Base-by-base conservation (phyloP, 345 rosid genomes). In the Aquilaria yunnanensis region DNA sequence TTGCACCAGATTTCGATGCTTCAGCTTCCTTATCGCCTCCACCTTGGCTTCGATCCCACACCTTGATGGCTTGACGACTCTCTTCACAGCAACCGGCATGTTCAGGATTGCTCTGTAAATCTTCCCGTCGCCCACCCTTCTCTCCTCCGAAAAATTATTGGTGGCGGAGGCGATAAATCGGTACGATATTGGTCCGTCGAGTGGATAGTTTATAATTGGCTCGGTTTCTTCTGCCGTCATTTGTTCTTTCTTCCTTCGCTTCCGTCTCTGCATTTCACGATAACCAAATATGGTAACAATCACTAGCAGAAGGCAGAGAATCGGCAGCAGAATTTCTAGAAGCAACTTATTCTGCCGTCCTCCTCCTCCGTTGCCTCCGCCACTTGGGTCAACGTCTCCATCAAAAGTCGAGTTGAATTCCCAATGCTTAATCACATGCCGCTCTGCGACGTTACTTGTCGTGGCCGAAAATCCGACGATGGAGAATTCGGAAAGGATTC, bases 1-100 rank as follows among this genome's bases (percentile, higher is more conserved):
- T 47, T 85, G 85, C 52, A 84, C 90, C 50, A 85, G 72, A 62
- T 88, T 88, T 2, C 84, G 60, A 61, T 85, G 96, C 55, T 92
- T 74, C 30, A 88, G 59, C 12, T 76, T 75, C 58, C 89, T 76
- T 61, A 85, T 81, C 49, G 71, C 61, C 71, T 78, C 83, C 16
- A 85, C 82, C 64, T 85, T 86, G 0, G 81, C 70, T 12, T 68
- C 48, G 61, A 77, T 77, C 31, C 68, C 57, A 50, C 52, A 56
- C 16, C n/a, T 62, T 0, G 65, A 51, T 46, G 47, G 1, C 0
- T 47, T 62, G 16, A 56, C 33, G 23, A 61, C 32, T 54, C 32
- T 61, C 32, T 50, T 61, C 14, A 61, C 56, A 9, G 56, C 65
- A 49, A 61, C 32, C 0, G 14, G 11, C 11, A 34, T 33, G 0